phyloP scores from a whole-genome alignment of 2,329 filamentous ascomycete species.

The Rhinocladiella mackenziei region DNA sequence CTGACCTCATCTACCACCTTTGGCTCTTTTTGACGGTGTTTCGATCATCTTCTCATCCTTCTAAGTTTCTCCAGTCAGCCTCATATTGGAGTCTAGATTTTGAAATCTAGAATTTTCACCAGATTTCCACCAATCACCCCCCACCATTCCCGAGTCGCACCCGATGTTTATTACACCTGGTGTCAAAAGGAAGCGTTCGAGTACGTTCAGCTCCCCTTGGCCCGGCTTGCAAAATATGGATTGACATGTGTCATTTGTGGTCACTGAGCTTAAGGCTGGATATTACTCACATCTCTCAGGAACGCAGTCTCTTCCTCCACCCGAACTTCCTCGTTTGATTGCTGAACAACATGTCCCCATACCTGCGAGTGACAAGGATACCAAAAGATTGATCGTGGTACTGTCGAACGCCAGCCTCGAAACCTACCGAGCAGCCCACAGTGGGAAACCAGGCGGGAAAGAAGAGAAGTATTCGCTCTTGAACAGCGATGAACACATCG shows the following conservation, averaged over 20 bases:
- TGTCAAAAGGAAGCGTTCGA: constrained; percentile 25
- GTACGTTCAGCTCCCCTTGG: constrained; percentile 15
- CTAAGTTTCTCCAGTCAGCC: too few relatives aligned
- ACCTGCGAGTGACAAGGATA: constrained; percentile 79
- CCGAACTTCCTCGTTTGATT: constrained; percentile 82
- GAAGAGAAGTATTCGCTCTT: constrained; percentile 97
- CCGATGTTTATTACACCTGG: constrained; percentile 10
- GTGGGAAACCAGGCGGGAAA: constrained; percentile 61
- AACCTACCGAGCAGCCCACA: constrained; percentile 88
- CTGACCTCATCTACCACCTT: too few relatives aligned
- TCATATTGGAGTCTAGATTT: too few relatives aligned
- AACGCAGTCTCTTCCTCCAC: constrained; percentile 92
- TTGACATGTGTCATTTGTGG: neutral
- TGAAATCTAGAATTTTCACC: too few relatives aligned
- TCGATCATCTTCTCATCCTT: too few relatives aligned
- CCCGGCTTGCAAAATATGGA: neutral
- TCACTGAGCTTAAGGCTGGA: neutral
- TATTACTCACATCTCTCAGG: constrained; percentile 46
- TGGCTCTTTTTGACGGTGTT: too few relatives aligned
- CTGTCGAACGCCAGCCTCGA: constrained; percentile 96
- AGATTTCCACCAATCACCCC: too few relatives aligned
- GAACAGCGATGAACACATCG: constrained; percentile 98
- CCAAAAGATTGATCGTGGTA: constrained; percentile 87
- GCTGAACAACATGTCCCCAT: constrained; percentile 90
- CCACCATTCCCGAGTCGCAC: too few relatives aligned